Conservation (phyloP, 345 rosid species). For the Euclidium syriacum region DNA sequence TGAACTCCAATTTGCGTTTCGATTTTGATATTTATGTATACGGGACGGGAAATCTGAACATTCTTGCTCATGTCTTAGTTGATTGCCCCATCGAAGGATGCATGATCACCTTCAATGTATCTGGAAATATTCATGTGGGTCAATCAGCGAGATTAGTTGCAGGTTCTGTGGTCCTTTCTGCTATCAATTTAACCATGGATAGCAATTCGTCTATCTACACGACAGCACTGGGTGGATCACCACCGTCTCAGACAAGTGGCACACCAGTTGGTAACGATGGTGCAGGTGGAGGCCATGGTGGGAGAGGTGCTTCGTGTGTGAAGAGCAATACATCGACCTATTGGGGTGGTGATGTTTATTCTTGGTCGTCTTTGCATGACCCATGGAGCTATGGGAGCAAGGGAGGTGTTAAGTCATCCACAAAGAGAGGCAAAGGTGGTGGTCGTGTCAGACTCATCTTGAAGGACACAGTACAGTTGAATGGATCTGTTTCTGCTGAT, state of each 20-base stretch:
- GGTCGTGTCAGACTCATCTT: constrained; percentile 67
- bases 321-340: constrained; percentile 47
- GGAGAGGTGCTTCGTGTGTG: constrained; percentile 90
- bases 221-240: constrained; percentile 71
- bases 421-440: constrained; percentile 77
- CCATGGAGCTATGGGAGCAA: constrained; percentile 97
- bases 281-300: constrained; percentile 99
- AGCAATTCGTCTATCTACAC: constrained; percentile 60
- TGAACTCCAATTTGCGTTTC: constrained; percentile 60
- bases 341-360: constrained; percentile 98
- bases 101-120: constrained; percentile 54
- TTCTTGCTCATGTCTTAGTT: constrained; percentile 64
- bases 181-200: constrained; percentile 59
- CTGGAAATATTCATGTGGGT: constrained; percentile 73
- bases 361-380: constrained; percentile 74
- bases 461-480: constrained; percentile 58
- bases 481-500: constrained; percentile 73
- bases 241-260: constrained; percentile 97
- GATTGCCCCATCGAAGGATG: constrained; percentile 72
- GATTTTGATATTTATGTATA: constrained; percentile 53
- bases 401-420: constrained; percentile 59
- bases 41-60: constrained; percentile 72
- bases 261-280: constrained; percentile 79
- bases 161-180: constrained; percentile 63
- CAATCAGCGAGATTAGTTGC: constrained; percentile 55